Evolutionary conservation across 2,329 filamentous ascomycete genomes (phyloP), one percentile per base, ranked within the genome.

Genomic region (Colletotrichum viniferum): DNA sequence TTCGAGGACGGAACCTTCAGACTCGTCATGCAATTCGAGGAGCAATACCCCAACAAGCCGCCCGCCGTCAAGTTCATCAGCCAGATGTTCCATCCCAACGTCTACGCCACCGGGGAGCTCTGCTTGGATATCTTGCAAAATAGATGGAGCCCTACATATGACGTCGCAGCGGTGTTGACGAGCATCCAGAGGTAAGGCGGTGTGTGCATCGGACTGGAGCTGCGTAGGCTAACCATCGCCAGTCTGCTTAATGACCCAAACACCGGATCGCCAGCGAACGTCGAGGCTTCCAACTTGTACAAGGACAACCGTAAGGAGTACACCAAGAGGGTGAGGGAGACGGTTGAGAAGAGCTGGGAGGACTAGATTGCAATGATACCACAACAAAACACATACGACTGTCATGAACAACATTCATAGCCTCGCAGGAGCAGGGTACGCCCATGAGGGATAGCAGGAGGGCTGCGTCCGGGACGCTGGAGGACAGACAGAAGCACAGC

Each of bases 291-390:
- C 70, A 99, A 98, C 83, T 89, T 98, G 10, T 99, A 98, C 90
- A 98, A 98, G 84, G 97, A 99, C 83, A 98, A 98, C 85, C 92
- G 96, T 77, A 96, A 96, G 84, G 97, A 99, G 83, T 99, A 99
- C 83, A 95, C 94, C 30, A 99, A 99, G 88, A 90, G 96, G 21
- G 97, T 99, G 58, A 90, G 96, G 63, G 97, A 98, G 88, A 98
- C 96, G 0, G 97, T 99, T 18, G 97, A 99, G 89, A 98, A 98
- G 91, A 98, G 96, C 87, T 99, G 97, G 97, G 97, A 98, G 78
- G 96, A 98, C 81, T 98, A 80, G 83, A 58, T n/a, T 34, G 38
- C 26, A 74, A 69, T 21, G 71, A 70, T 67, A 66, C 62, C 65
- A 74, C 71, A 36, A 58, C 63, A 58, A 30, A 52, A 72, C 48